Evolutionary conservation across 2,329 filamentous ascomycete species (phyloP), one percentile per base, ranked within the genome.

Genomic region (Venturia pyrina): DNA sequence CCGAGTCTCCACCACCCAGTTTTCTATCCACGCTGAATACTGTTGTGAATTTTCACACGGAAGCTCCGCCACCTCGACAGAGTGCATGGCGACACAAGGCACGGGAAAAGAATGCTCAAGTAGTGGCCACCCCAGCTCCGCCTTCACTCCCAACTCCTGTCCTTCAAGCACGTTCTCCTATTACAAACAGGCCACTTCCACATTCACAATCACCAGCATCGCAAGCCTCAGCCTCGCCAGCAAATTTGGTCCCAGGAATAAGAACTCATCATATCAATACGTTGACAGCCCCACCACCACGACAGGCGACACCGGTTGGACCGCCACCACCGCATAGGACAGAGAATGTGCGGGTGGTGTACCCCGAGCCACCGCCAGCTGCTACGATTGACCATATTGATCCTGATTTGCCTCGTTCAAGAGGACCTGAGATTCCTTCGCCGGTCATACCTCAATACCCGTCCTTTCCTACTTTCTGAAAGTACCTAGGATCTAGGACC

Each of bases 261-360:
- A 59, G 53, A 59, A 24, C 53, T 37, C 53, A 59, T 37, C 53
- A 59, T 7, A 59, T 59, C 53, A 59, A 59, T n/a, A 59, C 53
- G 10, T 37, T 59, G 53, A 59, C 53, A 1, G 32, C 53, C n/a
- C 53, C 53, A 19, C 53, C 53, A 21, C 53, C 53, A 34, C 53
- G 53, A n/a, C 53, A 59, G 32, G 17, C 53, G 37, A 13, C 28
- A 19, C 53, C 28, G 1, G 53, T 11, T 2, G 53, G 19, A 21
- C 7, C 53, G 37, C 53, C 53, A 4, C 53, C 53, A 28, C 53
- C 28, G 32, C 53, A 59, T n/a, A 32, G 53, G 15, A 59, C 53
- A 17, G 50, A 57, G 32, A 59, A 59, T 37, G 17, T 59, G 15
- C 53, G 32, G 37, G 53, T 59, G 6, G 19, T 59, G 7, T 59